Evolutionary conservation across 495 filamentous ascomycete genomes (phyloP).

Genomic region (Stereocaulon alpinum): DNA sequence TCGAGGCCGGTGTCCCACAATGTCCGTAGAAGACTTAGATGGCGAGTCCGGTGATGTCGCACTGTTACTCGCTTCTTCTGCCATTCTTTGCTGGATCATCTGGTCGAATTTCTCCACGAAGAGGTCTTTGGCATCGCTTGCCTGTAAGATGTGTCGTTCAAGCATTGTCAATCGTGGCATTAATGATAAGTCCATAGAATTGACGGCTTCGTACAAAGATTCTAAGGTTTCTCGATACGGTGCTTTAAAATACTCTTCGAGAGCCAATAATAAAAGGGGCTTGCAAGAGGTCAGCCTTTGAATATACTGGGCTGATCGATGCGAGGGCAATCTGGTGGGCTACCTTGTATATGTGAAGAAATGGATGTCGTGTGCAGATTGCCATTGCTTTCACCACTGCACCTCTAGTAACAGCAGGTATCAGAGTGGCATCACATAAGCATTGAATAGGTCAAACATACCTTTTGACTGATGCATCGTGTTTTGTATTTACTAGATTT

Average conservation of each 20-base stretch:
- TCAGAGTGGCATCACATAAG: not conserved
- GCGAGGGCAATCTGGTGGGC: slow-evolving; percentile 11
- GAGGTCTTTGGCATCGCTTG: slow-evolving; percentile 87
- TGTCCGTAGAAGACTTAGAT: slow-evolving; percentile 26
- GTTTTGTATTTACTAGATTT: slow-evolving; percentile 96
- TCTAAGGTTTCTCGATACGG: slow-evolving; percentile 85
- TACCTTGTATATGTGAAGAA: slow-evolving; percentile 97
- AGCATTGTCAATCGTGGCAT: slow-evolving; percentile 80
- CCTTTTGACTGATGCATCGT: slow-evolving; percentile 81
- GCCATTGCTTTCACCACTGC: slow-evolving; percentile 98
- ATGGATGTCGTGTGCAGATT: slow-evolving; percentile 98
- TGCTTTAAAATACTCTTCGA: slow-evolving; percentile 95
- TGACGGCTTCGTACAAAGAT: slow-evolving; percentile 81
- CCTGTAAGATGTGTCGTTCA: slow-evolving; percentile 77
- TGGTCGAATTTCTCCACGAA: slow-evolving; percentile 96
- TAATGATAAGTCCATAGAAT: slow-evolving; percentile 89
- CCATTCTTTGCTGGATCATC: slow-evolving; percentile 66
- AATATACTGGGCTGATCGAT: not conserved
- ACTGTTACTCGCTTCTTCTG: slow-evolving; percentile 33
- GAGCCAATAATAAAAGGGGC: slow-evolving; percentile 85
- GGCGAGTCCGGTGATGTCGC: slow-evolving; percentile 24
- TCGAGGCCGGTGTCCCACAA: slow-evolving; percentile 41
- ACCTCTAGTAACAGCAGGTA: slow-evolving; percentile 44
- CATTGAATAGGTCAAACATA: slow-evolving; percentile 22
- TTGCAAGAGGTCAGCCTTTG: slow-evolving; percentile 26